Base-by-base conservation (phyloP, 208 protist genomes). In the Acanthamoeba polyphaga region DNA sequence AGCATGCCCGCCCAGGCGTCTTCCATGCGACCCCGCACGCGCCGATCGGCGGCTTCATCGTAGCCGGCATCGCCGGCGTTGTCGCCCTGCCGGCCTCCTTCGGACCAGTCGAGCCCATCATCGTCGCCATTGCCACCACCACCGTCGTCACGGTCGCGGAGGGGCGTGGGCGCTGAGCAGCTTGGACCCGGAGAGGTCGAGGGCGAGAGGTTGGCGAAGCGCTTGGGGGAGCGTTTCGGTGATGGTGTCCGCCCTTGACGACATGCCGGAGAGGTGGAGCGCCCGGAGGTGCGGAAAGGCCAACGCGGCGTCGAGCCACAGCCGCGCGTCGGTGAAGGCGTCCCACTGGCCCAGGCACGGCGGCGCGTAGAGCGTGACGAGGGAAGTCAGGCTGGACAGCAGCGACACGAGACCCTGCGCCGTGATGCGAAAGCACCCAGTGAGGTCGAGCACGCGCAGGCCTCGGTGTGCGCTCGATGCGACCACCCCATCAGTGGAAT, bases 331-430 rank as follows among this genome's bases (percentile, higher is more conserved):
- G 68, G 68, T 15, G n/a, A 76, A 27, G 19, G 27, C 27, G 32
- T 76, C 68, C 68, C 68, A 76, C 68, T 29, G 24, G 32, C 68
- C 68, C n/a, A 76, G 68, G 68, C 68, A 76, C n/a, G 68, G 68
- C 68, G 68, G 68, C 10, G 68, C 68, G 68, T 76, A 17, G 68
- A 76, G 68, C 22, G 10, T 10, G 22, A 3, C 10, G 32, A 76
- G 68, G 10, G n/a, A 43, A 8, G 24, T 29, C n/a, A 76, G 24
- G n/a, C n/a, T 29, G 68, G 22, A 12, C 10, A 76, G 68, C 68
- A 43, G 68, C 22, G 68, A 12, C 10, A 22, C 10, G 15, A 76
- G 68, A 15, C 68, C 68, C 24, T n/a, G 19, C 2, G n/a, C n/a
- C n/a, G 68, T 76, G 22, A 76, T 76, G 22, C 68, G 68, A 10